Evolutionary conservation across 116 monocot genomes (phyloP), one percentile per base, ranked within the genome.

Genomic region (Thalassia testudinum): DNA sequence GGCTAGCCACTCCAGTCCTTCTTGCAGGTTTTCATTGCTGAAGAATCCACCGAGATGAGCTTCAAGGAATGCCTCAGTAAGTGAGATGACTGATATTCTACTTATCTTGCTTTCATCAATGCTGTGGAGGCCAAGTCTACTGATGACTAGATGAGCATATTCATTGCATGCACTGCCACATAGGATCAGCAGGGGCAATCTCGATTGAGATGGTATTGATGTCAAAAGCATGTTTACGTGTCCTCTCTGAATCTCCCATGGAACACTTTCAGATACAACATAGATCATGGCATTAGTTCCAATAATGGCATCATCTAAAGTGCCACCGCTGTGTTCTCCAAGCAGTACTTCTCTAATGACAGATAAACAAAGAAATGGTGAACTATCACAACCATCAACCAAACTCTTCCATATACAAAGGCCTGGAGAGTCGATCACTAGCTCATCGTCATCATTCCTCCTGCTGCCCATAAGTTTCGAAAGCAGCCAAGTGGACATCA

Each of bases 1-100:
- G 24, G 90, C 86, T 44, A 99, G 60, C 99, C 90, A 99, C 27
- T 65, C 66, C 24, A 99, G 73, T 7, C 90, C 82, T 22, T 43
- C 66, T 67, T 64, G 77, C 59, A 99, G 60, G 21, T 64, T 66
- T 24, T 69, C 61, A 61, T 99, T 86, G 55, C 75, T 75, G 37
- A 77, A 78, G 62, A 89, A 89, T 38, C 59, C 63, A 60, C 64
- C 62, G 20, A 5, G 16, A 14, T 65, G 26, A n/a, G 44, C 57
- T 7, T 27, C 16, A 6, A 20, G 26, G 37, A 7, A 0, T 11
- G 56, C 55, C 18, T 37, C 59, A 61, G 38, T 15, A 48, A 89
- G 70, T 49, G 66, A 82, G 52, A 82, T 30, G 52, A 90, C 66
- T 29, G 60, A 75, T 25, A 58, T 66, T 14, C 47, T 52, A 55